These are phyloP conservation scores for Trichocladium antarcticum DNA, from an alignment of 495 filamentous ascomycete species.

Conservation along the genomic window DNA sequence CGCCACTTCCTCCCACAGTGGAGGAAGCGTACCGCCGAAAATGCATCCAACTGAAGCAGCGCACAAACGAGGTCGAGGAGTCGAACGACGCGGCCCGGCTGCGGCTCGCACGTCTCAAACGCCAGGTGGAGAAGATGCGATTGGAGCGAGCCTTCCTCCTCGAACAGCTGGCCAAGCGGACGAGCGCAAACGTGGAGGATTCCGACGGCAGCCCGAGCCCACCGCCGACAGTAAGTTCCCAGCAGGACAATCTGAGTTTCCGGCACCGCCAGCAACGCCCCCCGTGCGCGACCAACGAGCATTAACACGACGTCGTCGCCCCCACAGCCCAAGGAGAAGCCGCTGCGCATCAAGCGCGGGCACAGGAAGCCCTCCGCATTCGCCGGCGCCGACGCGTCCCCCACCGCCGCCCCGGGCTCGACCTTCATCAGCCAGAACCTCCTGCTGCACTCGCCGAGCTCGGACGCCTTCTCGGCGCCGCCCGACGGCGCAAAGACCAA, in stretches of 20 bases:
- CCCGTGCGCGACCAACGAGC: constrained; percentile 13
- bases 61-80: constrained; percentile 80
- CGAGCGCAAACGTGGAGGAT: constrained; percentile 67
- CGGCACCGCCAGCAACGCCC: constrained; percentile 4
- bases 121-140: constrained; percentile 81
- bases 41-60: constrained; percentile 88
- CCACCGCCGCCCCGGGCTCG: constrained; percentile 23
- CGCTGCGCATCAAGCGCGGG: constrained; percentile 75
- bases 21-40: constrained; percentile 94
- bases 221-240: constrained; percentile 52
- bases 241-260: constrained; percentile 1
- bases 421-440: constrained; percentile 37
- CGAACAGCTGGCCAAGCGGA: constrained; percentile 74
- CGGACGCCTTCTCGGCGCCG: constrained; percentile 35
- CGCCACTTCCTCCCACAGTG: constrained; percentile 77
- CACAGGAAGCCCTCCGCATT: constrained; percentile 45
- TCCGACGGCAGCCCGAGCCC: constrained; percentile 62
- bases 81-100: constrained; percentile 70
- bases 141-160: constrained; percentile 83
- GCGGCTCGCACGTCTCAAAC: constrained; percentile 67
- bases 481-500: constrained; percentile 20
- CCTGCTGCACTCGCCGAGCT: constrained; percentile 35
- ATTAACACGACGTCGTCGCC: constrained; percentile 15
- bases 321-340: constrained; percentile 75
- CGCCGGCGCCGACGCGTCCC: constrained; percentile 16